Conservation (phyloP, 305 asterid genomes). For the Solanum hybrid region DNA sequence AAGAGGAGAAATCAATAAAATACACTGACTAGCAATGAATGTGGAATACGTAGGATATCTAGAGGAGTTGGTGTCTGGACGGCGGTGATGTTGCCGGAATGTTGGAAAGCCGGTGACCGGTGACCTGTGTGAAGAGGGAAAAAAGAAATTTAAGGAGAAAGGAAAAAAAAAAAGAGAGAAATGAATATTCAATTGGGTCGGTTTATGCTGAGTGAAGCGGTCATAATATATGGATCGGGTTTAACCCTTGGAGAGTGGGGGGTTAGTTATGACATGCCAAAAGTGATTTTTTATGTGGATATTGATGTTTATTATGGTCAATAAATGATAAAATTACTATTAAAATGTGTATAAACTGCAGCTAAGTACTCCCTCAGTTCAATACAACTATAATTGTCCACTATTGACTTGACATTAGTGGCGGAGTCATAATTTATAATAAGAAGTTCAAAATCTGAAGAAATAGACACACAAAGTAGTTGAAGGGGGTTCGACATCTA, state of each 20-base stretch:
- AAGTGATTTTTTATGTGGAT: background rate
- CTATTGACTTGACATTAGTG: rapidly evolving
- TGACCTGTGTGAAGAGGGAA: background rate
- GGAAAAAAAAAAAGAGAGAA: background rate
- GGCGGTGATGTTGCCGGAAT: constrained; percentile 12
- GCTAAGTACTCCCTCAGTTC: background rate
- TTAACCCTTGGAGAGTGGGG: background rate
- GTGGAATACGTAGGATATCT: constrained; percentile 13
- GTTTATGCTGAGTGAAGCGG: background rate
- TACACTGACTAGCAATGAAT: background rate
- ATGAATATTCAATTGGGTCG: background rate
- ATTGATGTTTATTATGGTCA: background rate
- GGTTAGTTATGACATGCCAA: background rate
- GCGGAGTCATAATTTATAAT: rapidly evolving
- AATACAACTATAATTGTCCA: rapidly evolving
- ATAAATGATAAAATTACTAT: background rate
- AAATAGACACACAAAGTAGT: no score
- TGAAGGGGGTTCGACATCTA: no score
- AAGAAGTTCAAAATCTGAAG: rapidly evolving
- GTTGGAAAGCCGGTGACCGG: constrained; percentile 12
- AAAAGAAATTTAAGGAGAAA: background rate
- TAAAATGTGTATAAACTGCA: background rate
- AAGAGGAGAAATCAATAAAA: background rate
- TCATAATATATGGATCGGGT: constrained; percentile 5
- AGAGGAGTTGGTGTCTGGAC: background rate